These are phyloP conservation scores for Eucalyptus curtisii DNA, from an alignment of 345 rosid species.

Conservation along the genomic window DNA sequence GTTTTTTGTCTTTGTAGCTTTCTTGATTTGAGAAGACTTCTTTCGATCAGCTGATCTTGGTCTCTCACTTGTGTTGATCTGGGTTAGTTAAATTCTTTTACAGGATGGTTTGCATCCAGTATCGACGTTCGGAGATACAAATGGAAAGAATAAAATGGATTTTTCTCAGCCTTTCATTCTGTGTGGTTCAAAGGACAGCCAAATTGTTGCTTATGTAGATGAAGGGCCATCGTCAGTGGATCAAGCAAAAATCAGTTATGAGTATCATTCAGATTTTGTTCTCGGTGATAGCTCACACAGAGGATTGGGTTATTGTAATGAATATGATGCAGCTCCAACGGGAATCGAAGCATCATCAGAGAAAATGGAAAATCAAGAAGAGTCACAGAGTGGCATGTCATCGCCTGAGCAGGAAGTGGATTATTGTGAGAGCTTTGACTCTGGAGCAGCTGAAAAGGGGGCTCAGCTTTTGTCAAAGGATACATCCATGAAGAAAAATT, in stretches of 20 bases:
- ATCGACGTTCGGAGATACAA: not conserved
- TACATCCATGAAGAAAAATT: slow-evolving; percentile 29
- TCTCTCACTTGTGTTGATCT: not conserved
- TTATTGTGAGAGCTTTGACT: slow-evolving; percentile 3
- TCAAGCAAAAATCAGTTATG: slow-evolving; percentile 27
- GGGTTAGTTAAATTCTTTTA: not conserved
- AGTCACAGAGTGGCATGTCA: slow-evolving; percentile 7
- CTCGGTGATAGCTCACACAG: slow-evolving; percentile 50
- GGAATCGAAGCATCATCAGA: slow-evolving; percentile 31
- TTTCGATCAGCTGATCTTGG: not conserved
- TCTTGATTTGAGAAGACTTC: not conserved
- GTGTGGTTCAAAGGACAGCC: slow-evolving; percentile 29
- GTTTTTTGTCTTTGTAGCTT: not conserved
- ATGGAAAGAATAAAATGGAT: slow-evolving; percentile 1
- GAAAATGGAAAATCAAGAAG: slow-evolving; percentile 24
- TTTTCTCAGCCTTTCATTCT: slow-evolving; percentile 19
- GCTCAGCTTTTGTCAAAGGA: slow-evolving; percentile 15
- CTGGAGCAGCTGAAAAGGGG: slow-evolving; percentile 14
- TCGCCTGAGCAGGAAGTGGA: slow-evolving; percentile 19
- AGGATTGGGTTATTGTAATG: slow-evolving; percentile 62
- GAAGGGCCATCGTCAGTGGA: slow-evolving; percentile 28
- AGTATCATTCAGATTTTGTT: slow-evolving; percentile 50
- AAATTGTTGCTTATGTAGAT: slow-evolving; percentile 54
- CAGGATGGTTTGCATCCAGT: slow-evolving; percentile 20
- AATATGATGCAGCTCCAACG: slow-evolving; percentile 29